Percentiles rank a stretch among this genome's conserved stretches.
Conservation (phyloP, 2,329 filamentous ascomycete genomes). For the Macroventuria anomochaeta region DNA sequence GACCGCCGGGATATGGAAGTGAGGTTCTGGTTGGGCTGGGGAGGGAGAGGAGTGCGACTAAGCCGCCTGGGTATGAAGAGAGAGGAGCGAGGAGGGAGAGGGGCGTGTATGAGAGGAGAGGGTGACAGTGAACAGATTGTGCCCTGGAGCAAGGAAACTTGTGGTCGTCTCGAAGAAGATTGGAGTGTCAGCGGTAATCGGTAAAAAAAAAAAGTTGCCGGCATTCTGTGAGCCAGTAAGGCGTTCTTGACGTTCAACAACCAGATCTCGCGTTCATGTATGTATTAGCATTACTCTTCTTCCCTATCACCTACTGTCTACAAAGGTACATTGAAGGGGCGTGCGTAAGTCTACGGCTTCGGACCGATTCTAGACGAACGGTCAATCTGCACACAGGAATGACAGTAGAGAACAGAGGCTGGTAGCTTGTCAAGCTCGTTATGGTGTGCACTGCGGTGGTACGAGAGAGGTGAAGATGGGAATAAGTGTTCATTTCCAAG, state of each 20-base stretch:
- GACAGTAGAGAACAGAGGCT: too few species aligned
- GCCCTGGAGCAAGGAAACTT: too few species aligned
- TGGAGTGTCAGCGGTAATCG: too few species aligned
- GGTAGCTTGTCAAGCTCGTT: neutral
- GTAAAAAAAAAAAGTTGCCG: too few species aligned
- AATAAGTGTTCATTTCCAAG: neutral
- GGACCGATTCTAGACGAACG: too few species aligned
- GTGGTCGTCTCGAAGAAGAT: too few species aligned
- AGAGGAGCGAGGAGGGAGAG: neutral
- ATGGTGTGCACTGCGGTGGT: neutral
- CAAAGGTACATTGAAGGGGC: too few species aligned
- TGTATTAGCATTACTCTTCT: neutral
- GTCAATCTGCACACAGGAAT: too few species aligned
- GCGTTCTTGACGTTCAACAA: neutral
- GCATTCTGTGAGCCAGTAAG: too few species aligned
- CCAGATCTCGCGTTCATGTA: neutral
- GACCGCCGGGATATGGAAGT: constrained; percentile 2
- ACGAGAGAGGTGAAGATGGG: neutral
- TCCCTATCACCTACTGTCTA: too few species aligned
- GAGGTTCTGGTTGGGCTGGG: neutral
- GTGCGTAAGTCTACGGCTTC: too few species aligned
- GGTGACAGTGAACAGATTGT: neutral
- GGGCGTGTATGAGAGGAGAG: neutral
- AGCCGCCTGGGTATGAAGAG: constrained; percentile 11
- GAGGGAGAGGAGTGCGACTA: neutral